These are phyloP conservation scores for Hylodesmum podocarpum DNA, from an alignment of 306 rosid species.

Conservation along the genomic window DNA sequence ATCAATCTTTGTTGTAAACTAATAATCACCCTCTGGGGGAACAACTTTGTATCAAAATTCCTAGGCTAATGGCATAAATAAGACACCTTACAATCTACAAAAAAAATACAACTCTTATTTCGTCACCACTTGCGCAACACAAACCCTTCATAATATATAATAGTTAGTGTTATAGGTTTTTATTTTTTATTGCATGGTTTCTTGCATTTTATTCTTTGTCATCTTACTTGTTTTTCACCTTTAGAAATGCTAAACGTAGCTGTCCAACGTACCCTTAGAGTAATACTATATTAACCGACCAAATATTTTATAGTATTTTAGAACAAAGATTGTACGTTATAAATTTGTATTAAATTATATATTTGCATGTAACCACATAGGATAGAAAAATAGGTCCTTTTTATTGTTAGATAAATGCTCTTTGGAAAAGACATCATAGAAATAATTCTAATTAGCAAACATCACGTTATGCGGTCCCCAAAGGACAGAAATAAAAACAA, in stretches of 20 bases:
- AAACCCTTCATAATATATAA: neutral
- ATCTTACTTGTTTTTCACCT: neutral
- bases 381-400: neutral
- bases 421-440: neutral
- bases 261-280: neutral
- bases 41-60: neutral
- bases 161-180: too few species aligned
- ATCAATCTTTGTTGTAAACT: neutral
- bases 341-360: slow-evolving; percentile 9
- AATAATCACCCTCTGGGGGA: neutral
- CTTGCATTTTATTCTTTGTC: neutral
- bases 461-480: slow-evolving; percentile 37
- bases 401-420: neutral
- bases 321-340: neutral
- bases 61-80: neutral
- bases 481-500: slow-evolving; percentile 18
- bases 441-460: slow-evolving; percentile 13
- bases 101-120: neutral
- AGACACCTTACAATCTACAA: neutral
- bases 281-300: neutral
- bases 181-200: neutral
- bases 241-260: slow-evolving; percentile 13
- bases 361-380: neutral
- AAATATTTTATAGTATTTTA: slow-evolving; percentile 9
- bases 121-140: neutral